Percentiles rank a stretch among this genome's conserved stretches.
phyloP scores from a whole-genome alignment of 371 early-diverging fungal species.

The Thermomucor indicae-seudaticae region DNA sequence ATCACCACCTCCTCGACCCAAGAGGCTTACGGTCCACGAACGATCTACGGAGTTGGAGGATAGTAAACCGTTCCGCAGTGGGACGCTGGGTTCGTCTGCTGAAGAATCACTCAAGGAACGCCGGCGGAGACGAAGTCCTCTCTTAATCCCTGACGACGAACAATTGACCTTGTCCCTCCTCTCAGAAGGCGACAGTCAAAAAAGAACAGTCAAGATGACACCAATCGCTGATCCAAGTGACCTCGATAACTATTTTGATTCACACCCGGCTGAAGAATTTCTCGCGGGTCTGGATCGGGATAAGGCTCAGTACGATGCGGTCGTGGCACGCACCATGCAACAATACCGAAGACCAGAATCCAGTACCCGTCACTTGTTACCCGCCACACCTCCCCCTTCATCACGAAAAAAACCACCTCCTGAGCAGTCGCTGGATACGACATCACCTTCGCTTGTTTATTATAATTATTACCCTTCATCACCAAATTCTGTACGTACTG shows the following conservation, averaged over 20 bases:
- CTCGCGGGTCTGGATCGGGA: conserved; percentile 13
- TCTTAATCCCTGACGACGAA: conserved; percentile 8
- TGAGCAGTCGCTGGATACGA: no score
- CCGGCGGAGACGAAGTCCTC: conserved; percentile 12
- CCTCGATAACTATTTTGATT: background rate
- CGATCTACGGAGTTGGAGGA: background rate
- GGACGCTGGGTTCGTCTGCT: conserved; percentile 4
- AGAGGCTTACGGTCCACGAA: conserved; percentile 3
- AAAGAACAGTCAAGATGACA: background rate
- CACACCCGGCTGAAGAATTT: background rate
- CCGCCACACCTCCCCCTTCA: no score
- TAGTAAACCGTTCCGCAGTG: conserved; percentile 12
- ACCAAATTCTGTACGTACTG: no score
- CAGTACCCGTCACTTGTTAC: no score
- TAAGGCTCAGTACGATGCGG: conserved; percentile 33
- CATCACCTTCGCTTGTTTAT: no score
- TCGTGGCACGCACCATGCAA: conserved; percentile 21
- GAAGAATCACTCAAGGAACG: conserved; percentile 5
- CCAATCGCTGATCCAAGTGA: background rate
- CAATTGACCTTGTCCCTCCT: background rate
- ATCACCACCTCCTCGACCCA: conserved; percentile 9
- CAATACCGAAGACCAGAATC: no score
- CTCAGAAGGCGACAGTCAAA: no score
- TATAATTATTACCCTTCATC: no score
- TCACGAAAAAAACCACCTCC: no score